phyloP scores from a whole-genome alignment of 2,329 filamentous ascomycete genomes.

The Colletotrichum plurivorum region DNA sequence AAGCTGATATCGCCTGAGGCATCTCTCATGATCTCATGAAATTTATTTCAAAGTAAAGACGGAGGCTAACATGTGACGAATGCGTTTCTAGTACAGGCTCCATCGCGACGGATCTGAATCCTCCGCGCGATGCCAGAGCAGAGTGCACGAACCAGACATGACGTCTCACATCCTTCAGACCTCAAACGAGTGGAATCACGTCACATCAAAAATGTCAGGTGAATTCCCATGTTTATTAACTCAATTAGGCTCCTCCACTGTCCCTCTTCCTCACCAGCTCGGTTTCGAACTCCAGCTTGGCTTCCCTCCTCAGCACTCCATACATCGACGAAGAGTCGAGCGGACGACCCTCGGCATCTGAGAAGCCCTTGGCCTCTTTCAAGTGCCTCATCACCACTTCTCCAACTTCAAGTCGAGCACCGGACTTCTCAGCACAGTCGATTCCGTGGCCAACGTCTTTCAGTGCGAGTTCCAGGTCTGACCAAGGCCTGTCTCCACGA shows the following conservation, averaged over 20 bases:
- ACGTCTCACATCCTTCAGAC: too few relatives aligned
- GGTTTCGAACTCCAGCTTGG: slow-evolving; percentile 61
- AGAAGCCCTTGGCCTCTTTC: slow-evolving; percentile 56
- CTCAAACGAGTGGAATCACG: too few relatives aligned
- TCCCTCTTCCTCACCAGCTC: slow-evolving; percentile 51
- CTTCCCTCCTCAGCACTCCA: slow-evolving; percentile 59
- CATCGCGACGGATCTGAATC: too few relatives aligned
- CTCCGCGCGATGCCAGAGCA: too few relatives aligned
- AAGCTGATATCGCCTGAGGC: slow-evolving; percentile 31
- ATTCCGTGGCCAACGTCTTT: slow-evolving; percentile 68
- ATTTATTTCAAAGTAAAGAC: not conserved
- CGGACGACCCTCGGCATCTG: slow-evolving; percentile 49
- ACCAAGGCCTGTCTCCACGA: slow-evolving; percentile 56
- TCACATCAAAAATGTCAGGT: too few relatives aligned
- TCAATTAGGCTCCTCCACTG: not conserved
- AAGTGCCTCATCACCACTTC: slow-evolving; percentile 60
- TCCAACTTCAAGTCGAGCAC: slow-evolving; percentile 55
- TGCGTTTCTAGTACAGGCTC: too few relatives aligned
- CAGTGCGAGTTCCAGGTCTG: slow-evolving; percentile 63
- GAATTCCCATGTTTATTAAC: not conserved
- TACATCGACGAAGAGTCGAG: slow-evolving; percentile 67
- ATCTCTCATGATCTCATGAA: not conserved
- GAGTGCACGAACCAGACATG: too few relatives aligned
- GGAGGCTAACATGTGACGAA: not conserved
- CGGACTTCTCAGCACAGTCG: slow-evolving; percentile 55